Evolutionary conservation across 257 asterid species (phyloP).

Genomic region (Rauvolfia tetraphylla): DNA sequence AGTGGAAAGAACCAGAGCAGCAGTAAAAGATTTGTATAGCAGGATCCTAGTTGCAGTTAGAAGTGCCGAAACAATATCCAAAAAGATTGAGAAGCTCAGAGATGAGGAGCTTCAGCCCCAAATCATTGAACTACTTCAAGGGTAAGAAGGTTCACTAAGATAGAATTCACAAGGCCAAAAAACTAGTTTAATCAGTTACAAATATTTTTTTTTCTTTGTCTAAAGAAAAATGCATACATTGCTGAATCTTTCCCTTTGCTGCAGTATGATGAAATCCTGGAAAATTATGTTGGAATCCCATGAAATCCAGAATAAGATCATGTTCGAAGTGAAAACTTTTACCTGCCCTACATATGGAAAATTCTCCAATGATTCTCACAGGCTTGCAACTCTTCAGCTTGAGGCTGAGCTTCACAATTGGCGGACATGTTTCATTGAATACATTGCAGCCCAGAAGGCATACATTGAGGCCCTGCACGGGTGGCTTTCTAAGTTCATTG

Average conservation of each 20-base stretch:
- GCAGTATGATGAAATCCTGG: conserved; percentile 84
- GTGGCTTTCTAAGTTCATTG: conserved; percentile 72
- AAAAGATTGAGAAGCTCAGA: conserved; percentile 70
- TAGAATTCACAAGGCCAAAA: neutral
- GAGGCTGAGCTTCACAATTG: conserved; percentile 82
- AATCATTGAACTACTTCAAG: conserved; percentile 71
- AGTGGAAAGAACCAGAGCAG: conserved; percentile 75
- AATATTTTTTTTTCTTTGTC: neutral
- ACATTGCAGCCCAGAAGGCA: conserved; percentile 54
- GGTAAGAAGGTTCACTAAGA: conserved; percentile 40
- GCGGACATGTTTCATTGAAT: conserved; percentile 65
- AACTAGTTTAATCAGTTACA: neutral
- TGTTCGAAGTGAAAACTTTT: conserved; percentile 64
- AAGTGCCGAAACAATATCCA: conserved; percentile 83
- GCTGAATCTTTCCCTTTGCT: conserved; percentile 13
- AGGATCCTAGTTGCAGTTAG: conserved; percentile 84
- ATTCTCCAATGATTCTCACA: conserved; percentile 81
- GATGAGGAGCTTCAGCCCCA: conserved; percentile 95
- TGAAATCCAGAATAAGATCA: conserved; percentile 83
- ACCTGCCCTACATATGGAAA: conserved; percentile 73
- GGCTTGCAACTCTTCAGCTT: conserved; percentile 77
- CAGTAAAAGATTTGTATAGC: conserved; percentile 78
- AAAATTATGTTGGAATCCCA: conserved; percentile 70
- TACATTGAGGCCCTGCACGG: conserved; percentile 62
- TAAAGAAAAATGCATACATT: neutral